Conservation (phyloP, 2,329 filamentous ascomycete genomes). For the Colletotrichum sp. region DNA sequence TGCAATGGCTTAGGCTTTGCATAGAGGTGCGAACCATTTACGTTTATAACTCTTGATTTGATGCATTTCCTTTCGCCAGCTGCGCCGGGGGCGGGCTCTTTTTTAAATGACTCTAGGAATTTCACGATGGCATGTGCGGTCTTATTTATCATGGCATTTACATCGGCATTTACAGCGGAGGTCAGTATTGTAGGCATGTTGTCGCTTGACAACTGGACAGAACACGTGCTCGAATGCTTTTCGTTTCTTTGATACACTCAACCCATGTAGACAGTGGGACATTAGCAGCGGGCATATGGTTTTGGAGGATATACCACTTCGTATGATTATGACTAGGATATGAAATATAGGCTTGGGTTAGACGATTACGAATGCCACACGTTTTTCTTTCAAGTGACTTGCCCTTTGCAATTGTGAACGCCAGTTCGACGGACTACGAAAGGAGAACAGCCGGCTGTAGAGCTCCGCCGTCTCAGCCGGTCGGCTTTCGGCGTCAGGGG, state of each 20-base stretch:
- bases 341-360: neutral
- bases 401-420: neutral
- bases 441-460: neutral
- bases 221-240: neutral
- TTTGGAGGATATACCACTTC: conserved; percentile 23
- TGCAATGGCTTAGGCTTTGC: neutral
- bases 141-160: neutral
- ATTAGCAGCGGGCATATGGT: neutral
- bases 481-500: neutral
- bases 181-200: neutral
- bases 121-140: neutral
- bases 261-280: neutral
- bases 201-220: neutral
- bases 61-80: neutral
- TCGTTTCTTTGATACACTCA: neutral
- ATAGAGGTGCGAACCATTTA: neutral
- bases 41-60: neutral
- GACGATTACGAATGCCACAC: neutral
- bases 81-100: neutral
- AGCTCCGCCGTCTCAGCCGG: neutral
- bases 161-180: neutral
- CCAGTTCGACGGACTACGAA: neutral
- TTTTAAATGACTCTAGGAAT: neutral
- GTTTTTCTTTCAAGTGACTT: neutral
- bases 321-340: conserved; percentile 14